A percentile compares a stretch with the other conserved stretches of the same genome.
Evolutionary conservation across 805 yeast genomes (phyloP).

Genomic region (Candida adriatica): DNA sequence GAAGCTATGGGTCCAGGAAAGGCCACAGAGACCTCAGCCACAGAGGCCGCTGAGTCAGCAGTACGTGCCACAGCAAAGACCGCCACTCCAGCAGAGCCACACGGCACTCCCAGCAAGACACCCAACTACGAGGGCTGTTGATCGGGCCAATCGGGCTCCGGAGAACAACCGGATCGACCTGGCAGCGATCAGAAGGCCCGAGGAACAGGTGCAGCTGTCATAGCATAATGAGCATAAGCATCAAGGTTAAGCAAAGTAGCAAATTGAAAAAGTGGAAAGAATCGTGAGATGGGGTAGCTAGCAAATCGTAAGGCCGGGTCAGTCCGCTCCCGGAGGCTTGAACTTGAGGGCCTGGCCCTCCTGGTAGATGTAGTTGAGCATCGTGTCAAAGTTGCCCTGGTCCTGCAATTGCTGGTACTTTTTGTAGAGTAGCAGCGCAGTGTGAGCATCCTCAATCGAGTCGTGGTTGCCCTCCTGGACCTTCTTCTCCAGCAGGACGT

Average conservation of each 20-base stretch:
- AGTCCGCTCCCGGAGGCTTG: constrained; percentile 21
- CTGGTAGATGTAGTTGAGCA: constrained; percentile 59
- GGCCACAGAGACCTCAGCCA: constrained; percentile 7
- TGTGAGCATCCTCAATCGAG: constrained; percentile 90
- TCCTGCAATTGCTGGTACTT: constrained; percentile 58
- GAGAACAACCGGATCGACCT: constrained; percentile 22
- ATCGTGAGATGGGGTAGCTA: too few relatives aligned
- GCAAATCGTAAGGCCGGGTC: constrained; percentile 1
- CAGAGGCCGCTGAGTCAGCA: constrained; percentile 5
- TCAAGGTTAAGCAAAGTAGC: too few relatives aligned
- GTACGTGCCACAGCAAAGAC: constrained; percentile 13
- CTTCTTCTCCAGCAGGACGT: constrained; percentile 61
- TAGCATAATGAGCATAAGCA: too few relatives aligned
- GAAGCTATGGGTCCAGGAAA: constrained; percentile 22
- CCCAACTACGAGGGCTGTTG: constrained; percentile 37
- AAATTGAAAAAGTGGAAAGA: too few relatives aligned
- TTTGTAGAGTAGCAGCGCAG: constrained; percentile 74
- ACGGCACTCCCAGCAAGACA: constrained; percentile 5
- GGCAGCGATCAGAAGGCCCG: constrained; percentile 18
- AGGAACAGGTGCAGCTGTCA: constrained; percentile 21
- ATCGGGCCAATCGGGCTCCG: constrained; percentile 24
- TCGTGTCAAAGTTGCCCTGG: constrained; percentile 51
- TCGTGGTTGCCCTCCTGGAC: constrained; percentile 95
- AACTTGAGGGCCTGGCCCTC: constrained; percentile 43
- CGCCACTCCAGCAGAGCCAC: constrained; percentile 5